A percentile compares a stretch with the other conserved stretches of the same genome.
These are phyloP conservation scores for Astrothelium macrocarpum DNA, from an alignment of 495 filamentous ascomycete genomes.

Conservation along the genomic window DNA sequence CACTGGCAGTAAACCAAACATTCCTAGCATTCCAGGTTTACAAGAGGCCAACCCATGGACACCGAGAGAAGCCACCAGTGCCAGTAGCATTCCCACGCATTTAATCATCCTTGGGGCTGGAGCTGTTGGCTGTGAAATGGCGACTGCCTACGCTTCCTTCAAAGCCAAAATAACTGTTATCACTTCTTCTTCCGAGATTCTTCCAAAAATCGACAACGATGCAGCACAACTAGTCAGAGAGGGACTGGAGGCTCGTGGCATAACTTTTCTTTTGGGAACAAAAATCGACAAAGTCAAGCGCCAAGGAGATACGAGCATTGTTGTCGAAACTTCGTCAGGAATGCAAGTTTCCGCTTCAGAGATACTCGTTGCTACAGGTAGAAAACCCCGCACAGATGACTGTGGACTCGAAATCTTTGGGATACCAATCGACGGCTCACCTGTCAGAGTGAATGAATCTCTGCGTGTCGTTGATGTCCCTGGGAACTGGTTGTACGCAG, in stretches of 20 bases:
- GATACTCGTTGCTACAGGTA: slow-evolving; percentile 19
- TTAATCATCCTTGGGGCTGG: slow-evolving; percentile 21
- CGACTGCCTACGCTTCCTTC: slow-evolving; percentile 19
- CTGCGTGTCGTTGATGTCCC: slow-evolving; percentile 12
- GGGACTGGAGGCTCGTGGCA: slow-evolving; percentile 7
- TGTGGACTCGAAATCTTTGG: slow-evolving; percentile 20
- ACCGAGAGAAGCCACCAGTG: slow-evolving; percentile 15
- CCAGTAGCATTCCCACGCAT: slow-evolving; percentile 18
- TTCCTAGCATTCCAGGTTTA: slow-evolving; percentile 13
- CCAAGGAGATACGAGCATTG: slow-evolving; percentile 8
- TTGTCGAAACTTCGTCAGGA: slow-evolving; percentile 12
- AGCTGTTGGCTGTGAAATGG: slow-evolving; percentile 22
- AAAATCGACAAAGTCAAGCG: slow-evolving; percentile 4
- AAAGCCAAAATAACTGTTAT: slow-evolving; percentile 22
- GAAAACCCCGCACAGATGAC: slow-evolving; percentile 14
- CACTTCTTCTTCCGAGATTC: slow-evolving; percentile 13
- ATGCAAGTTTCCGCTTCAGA: slow-evolving; percentile 13
- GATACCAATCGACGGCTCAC: slow-evolving; percentile 11
- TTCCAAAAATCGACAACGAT: slow-evolving; percentile 20
- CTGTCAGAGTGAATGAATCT: slow-evolving; percentile 15
- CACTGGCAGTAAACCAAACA: slow-evolving; percentile 13
- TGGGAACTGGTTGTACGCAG: slow-evolving; percentile 20
- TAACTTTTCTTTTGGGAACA: background rate
- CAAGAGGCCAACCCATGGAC: slow-evolving; percentile 15
- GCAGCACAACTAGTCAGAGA: slow-evolving; percentile 17